Evolutionary conservation across 73 alveolate species (phyloP).

Genomic region (Blepharisma japonicum): DNA sequence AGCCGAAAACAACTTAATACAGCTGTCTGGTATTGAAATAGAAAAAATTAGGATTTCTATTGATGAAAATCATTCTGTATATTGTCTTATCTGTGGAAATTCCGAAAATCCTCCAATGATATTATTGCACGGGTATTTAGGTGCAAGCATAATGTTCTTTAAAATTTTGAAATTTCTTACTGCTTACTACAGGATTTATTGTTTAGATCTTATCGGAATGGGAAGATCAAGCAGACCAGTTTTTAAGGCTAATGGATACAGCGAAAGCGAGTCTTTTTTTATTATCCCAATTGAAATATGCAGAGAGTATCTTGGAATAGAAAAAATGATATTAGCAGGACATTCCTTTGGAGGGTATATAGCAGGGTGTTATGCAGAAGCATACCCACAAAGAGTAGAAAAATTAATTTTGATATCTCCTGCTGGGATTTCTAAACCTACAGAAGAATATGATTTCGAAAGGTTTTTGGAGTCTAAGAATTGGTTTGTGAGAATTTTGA

Average conservation of each 20-base stretch:
- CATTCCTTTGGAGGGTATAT: slow-evolving; percentile 57
- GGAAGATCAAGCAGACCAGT: slow-evolving; percentile 46
- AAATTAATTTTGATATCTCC: slow-evolving; percentile 48
- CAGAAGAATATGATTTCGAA: slow-evolving; percentile 8
- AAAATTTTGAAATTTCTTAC: slow-evolving; percentile 34
- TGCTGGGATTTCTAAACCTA: slow-evolving; percentile 42
- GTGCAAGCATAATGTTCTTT: slow-evolving; percentile 33
- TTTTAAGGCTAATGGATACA: background rate
- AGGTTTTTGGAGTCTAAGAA: background rate
- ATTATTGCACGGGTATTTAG: slow-evolving; percentile 47
- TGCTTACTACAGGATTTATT: background rate
- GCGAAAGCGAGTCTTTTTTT: slow-evolving; percentile 34
- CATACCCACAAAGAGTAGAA: slow-evolving; percentile 17
- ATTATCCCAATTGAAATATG: slow-evolving; percentile 22
- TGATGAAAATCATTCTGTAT: background rate
- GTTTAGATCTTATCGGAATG: slow-evolving; percentile 42
- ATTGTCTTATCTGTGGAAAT: slow-evolving; percentile 33
- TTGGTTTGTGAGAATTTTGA: background rate
- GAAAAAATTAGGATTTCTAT: background rate
- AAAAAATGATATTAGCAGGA: slow-evolving; percentile 34
- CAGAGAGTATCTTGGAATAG: slow-evolving; percentile 15
- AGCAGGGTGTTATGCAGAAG: slow-evolving; percentile 34
- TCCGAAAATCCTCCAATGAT: slow-evolving; percentile 25
- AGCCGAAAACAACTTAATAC: background rate
- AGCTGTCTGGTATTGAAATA: background rate